These are phyloP conservation scores for Pseudonectria buxi DNA, from an alignment of 2,329 filamentous ascomycete genomes.

Conservation along the genomic window DNA sequence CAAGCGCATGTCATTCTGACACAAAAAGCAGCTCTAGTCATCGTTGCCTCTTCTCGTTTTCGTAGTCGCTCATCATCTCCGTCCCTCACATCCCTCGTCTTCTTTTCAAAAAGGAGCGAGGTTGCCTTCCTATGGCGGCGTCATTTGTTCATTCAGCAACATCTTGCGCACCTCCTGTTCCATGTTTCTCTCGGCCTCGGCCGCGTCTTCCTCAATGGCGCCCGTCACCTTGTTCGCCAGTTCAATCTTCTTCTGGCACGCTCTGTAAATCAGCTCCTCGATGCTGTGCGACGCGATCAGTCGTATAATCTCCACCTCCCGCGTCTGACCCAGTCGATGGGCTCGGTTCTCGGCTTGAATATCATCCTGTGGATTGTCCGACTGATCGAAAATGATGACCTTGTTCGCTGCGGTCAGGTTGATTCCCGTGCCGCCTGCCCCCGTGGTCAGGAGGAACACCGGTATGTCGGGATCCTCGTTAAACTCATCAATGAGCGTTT, in stretches of 20 bases:
- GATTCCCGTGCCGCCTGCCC: constrained; percentile 92
- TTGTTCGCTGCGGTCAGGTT: constrained; percentile 95
- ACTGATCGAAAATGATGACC: constrained; percentile 93
- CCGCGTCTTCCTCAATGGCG: constrained; percentile 24
- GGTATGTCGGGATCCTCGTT: constrained; percentile 68
- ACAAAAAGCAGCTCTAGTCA: no score
- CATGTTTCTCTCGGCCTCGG: constrained; percentile 28
- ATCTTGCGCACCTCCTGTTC: constrained; percentile 40
- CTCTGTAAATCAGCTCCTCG: constrained; percentile 85
- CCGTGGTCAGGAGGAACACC: constrained; percentile 88
- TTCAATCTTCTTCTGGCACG: constrained; percentile 88
- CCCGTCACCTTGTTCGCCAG: constrained; percentile 61
- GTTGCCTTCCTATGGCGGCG: constrained; percentile 28
- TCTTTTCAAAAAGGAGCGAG: constrained; percentile 1
- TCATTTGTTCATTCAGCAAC: constrained; percentile 34
- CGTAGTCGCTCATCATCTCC: no score
- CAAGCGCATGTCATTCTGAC: no score
- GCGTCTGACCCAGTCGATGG: constrained; percentile 85
- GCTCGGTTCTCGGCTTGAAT: constrained; percentile 97
- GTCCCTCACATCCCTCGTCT: no score
- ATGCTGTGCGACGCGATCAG: constrained; percentile 77
- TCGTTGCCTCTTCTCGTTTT: no score
- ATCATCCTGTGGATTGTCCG: constrained; percentile 97
- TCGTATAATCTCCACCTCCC: constrained; percentile 83
- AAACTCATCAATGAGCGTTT: constrained; percentile 84